Evolutionary conservation across 306 rosid species (phyloP).

Genomic region (Aeschynomene evenia): DNA sequence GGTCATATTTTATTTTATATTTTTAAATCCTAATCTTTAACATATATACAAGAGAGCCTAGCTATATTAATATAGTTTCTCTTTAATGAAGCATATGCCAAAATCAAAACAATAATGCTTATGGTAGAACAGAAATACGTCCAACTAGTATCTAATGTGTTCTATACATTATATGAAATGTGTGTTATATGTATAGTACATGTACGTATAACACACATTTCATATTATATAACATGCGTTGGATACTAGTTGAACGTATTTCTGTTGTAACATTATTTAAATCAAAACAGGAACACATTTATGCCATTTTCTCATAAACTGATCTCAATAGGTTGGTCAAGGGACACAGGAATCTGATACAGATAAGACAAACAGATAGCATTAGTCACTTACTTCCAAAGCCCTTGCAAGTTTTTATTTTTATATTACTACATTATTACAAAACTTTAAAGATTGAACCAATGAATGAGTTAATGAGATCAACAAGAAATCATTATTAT

Average conservation of each 20-base stretch:
- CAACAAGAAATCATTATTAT: conserved; percentile 24
- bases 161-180: too few species aligned
- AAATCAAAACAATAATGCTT: neutral
- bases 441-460: neutral
- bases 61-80: neutral
- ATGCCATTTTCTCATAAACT: neutral
- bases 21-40: neutral
- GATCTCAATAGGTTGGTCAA: neutral
- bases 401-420: neutral
- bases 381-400: neutral
- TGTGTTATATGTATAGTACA: too few species aligned
- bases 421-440: neutral
- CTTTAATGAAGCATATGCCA: neutral
- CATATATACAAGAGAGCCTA: neutral
- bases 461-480: neutral
- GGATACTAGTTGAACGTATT: too few species aligned
- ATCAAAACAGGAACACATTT: too few species aligned
- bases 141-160: too few species aligned
- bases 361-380: neutral
- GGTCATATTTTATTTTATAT: neutral
- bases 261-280: too few species aligned
- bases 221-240: too few species aligned
- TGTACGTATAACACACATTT: too few species aligned
- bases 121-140: too few species aligned
- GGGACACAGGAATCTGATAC: neutral